Evolutionary conservation across 441 rosid genomes (phyloP), one percentile per base, ranked within the genome.

Genomic region (Flueggea neowawraea): DNA sequence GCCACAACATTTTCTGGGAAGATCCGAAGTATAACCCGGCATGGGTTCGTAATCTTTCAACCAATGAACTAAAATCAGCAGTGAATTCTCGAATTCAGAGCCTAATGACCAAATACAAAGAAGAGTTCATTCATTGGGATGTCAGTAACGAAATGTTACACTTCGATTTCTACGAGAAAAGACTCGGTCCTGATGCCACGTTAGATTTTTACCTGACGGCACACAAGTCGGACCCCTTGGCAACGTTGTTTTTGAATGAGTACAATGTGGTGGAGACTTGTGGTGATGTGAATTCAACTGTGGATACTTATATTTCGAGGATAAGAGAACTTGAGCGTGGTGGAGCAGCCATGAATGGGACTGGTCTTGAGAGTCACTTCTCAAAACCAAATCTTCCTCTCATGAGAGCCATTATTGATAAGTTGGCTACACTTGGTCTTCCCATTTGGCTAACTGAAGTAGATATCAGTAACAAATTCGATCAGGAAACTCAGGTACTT

Each of bases 131-230:
- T 16, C 87, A 88, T 31, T 89, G 98, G 94, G 98, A 92, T 62
- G 95, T 89, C 16, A 89, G 94, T 77, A 92, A 92, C 54, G 98
- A 89, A 77, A 86, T 86, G 90, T 82, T 92, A n/a, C 98, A 92
- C 58, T 92, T 81, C 32, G 86, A 87, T 66, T 87, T 92, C 70
- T 86, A 84, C 39, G 96, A 92, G 65, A 68, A 68, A 54, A 55
- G 86, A 8, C 77, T 88, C 13, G 95, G 95, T 13, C 80, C 73
- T 12, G 72, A 83, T 43, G 94, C 91, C 0, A 84, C 94, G 0
- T 55, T 83, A 33, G 78, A 63, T 43, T 92, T 92, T 50, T 89
- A 78, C 51, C 62, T 66, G 68, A 75, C 76, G 8, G 90, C 86
- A 17, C 93, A 84, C 54, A 22, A 67, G 49, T 43, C 80, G 4